phyloP scores from a whole-genome alignment of 176 grass and related monocot species.

The Melocanna baccifera region DNA sequence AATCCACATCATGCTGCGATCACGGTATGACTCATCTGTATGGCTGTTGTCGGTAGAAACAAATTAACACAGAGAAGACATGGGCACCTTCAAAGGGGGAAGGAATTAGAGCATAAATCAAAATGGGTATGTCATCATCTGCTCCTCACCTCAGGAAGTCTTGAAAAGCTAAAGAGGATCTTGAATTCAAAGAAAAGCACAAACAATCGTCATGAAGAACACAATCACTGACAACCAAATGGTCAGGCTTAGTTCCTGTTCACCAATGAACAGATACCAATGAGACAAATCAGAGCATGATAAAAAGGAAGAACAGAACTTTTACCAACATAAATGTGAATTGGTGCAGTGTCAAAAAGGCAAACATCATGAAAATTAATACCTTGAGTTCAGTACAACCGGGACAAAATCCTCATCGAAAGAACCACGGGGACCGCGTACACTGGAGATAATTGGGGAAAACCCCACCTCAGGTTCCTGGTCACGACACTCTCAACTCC shows the following conservation, averaged over 20 bases:
- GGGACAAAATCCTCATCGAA: neutral
- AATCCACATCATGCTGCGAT: neutral
- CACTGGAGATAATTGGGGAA: constrained; percentile 8
- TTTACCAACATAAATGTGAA: neutral
- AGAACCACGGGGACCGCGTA: neutral
- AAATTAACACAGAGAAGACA: neutral
- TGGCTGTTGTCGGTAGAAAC: neutral
- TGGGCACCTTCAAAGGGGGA: neutral
- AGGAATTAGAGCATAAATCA: neutral
- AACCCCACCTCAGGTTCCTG: constrained; percentile 8
- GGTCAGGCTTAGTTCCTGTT: neutral
- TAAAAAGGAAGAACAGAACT: neutral
- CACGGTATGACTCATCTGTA: neutral
- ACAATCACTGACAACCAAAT: neutral
- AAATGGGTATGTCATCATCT: neutral
- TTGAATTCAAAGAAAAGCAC: constrained; percentile 3
- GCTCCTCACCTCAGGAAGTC: neutral
- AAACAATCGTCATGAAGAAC: neutral
- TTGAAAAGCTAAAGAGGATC: neutral
- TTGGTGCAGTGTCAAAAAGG: neutral
- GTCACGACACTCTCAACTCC: neutral
- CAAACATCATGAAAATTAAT: neutral
- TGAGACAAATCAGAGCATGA: neutral
- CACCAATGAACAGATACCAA: neutral
- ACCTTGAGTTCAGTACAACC: neutral